Evolutionary conservation across 192 early-diverging fungal genomes (phyloP).

Genomic region (Coemansia sp.): DNA sequence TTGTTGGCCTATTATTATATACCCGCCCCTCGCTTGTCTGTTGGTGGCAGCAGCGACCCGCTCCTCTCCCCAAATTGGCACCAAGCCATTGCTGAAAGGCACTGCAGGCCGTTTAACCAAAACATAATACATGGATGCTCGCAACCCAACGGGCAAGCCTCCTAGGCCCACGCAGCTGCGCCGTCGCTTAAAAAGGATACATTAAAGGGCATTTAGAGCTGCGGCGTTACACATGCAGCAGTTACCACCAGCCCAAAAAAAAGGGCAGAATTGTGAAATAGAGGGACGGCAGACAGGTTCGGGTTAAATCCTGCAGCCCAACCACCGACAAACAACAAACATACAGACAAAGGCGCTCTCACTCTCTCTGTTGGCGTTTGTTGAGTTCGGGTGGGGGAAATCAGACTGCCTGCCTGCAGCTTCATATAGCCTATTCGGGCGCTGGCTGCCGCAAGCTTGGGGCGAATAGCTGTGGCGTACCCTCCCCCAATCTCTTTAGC

Average conservation of each 20-base stretch:
- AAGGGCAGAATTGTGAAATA: not conserved
- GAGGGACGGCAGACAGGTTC: not conserved
- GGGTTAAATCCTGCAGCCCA: constrained; percentile 5
- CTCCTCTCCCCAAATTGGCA: constrained; percentile 6
- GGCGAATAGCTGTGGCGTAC: constrained; percentile 1
- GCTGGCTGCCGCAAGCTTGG: constrained; percentile 4
- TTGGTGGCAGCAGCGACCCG: not conserved
- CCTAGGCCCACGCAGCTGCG: not conserved
- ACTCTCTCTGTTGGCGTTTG: not conserved
- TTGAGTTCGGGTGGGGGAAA: not conserved
- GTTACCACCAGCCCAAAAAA: not conserved
- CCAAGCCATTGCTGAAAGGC: constrained; percentile 2
- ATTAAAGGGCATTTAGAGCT: constrained; percentile 5
- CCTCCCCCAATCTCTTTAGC: not conserved
- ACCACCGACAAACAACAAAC: not conserved
- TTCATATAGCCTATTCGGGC: constrained; percentile 35
- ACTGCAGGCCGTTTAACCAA: not conserved
- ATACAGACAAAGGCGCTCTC: not conserved
- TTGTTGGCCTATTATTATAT: not conserved
- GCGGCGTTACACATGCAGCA: constrained; percentile 5
- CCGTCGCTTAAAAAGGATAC: not conserved
- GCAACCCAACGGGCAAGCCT: constrained; percentile 6
- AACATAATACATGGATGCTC: not conserved
- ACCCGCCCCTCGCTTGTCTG: not conserved
- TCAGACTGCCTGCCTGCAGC: not conserved